phyloP scores from a whole-genome alignment of 108 stramenopile genomes.

The Seminavis robusta region DNA sequence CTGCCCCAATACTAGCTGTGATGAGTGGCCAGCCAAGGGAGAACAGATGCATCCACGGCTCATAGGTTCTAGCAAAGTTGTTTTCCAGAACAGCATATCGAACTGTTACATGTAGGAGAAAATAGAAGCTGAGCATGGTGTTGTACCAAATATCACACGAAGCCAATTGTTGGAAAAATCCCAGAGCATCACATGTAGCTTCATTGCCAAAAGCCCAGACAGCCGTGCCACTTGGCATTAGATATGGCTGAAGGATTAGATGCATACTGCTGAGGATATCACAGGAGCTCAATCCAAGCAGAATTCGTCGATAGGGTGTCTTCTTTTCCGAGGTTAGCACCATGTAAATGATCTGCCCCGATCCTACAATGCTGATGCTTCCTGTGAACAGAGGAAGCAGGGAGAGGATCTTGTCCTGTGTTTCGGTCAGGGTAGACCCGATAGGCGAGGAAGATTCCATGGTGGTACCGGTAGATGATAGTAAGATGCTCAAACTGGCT shows the following conservation, averaged over 20 bases:
- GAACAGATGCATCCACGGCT: constrained; percentile 16
- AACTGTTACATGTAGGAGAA: constrained; percentile 12
- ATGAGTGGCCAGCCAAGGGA: background rate
- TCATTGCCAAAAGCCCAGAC: constrained; percentile 20
- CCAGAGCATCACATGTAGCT: constrained; percentile 16
- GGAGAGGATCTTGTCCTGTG: no score
- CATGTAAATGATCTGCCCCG: no score
- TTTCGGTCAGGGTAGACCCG: no score
- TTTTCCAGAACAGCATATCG: constrained; percentile 1
- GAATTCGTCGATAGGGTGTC: constrained; percentile 12
- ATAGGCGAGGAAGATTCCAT: no score
- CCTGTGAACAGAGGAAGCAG: no score
- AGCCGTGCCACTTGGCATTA: no score
- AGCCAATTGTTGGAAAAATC: constrained; percentile 19
- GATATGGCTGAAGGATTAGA: no score
- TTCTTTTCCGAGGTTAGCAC: no score
- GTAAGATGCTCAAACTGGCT: no score
- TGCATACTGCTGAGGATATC: no score
- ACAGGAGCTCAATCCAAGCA: constrained; percentile 9
- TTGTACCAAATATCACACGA: constrained; percentile 19
- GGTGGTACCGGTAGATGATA: no score
- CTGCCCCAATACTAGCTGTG: background rate
- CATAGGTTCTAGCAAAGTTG: constrained; percentile 6
- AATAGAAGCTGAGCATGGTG: constrained; percentile 17
- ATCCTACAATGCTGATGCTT: no score